Evolutionary conservation across 305 asterid genomes (phyloP).

Genomic region (Rubia tinctorum): DNA sequence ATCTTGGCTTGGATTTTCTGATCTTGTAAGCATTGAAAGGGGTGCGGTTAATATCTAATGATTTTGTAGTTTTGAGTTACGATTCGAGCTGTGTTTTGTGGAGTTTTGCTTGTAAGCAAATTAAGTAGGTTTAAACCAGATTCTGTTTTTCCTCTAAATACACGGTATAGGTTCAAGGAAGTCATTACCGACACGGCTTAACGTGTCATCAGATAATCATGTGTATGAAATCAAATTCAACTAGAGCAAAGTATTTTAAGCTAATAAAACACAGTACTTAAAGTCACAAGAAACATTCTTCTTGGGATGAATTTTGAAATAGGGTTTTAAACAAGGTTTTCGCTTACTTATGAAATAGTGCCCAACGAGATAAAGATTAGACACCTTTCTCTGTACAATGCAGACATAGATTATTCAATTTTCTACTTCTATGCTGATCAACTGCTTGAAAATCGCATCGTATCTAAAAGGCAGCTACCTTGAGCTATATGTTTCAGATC

Average conservation of each 20-base stretch:
- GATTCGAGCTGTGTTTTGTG: not conserved
- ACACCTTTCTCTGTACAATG: slow-evolving; percentile 21
- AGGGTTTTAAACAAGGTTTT: not conserved
- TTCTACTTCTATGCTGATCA: slow-evolving; percentile 20
- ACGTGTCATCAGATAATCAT: not conserved
- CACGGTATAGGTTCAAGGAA: not conserved
- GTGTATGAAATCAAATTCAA: not conserved
- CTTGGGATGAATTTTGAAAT: not conserved
- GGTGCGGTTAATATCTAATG: slow-evolving; percentile 1
- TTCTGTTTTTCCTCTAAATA: too few relatives aligned
- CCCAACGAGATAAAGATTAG: not conserved
- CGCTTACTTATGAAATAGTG: not conserved
- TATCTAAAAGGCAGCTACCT: slow-evolving; percentile 56
- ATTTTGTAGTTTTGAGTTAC: slow-evolving; percentile 10
- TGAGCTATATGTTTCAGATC: slow-evolving; percentile 66
- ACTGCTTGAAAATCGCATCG: slow-evolving; percentile 30
- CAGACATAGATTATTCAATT: not conserved
- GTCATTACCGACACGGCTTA: not conserved
- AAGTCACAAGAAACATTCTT: not conserved
- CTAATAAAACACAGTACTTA: too few relatives aligned
- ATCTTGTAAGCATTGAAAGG: slow-evolving; percentile 1
- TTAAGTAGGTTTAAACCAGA: too few relatives aligned
- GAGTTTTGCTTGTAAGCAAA: not conserved
- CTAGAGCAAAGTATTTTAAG: not conserved
- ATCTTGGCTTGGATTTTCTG: slow-evolving; percentile 17